Percentiles rank a stretch among this genome's conserved stretches.
These are phyloP conservation scores for Setomelanomma holmii DNA, from an alignment of 2,329 filamentous ascomycete genomes.

Conservation along the genomic window DNA sequence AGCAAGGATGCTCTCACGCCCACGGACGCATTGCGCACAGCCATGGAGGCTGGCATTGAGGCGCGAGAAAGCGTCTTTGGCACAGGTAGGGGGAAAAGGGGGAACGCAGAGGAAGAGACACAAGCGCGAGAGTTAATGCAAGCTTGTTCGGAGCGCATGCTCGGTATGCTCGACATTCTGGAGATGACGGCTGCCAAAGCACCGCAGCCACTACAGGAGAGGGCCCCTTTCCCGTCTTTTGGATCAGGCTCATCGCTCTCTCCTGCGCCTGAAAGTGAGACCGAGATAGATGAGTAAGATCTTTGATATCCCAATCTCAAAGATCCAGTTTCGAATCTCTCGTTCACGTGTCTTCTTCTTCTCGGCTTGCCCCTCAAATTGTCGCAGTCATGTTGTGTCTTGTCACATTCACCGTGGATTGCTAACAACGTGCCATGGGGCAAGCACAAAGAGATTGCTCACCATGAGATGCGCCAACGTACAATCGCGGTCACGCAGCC, in stretches of 20 bases:
- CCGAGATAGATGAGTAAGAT: constrained; percentile 12
- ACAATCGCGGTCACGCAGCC: background rate
- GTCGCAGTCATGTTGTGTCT: background rate
- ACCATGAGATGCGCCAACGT: background rate
- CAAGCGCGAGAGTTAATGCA: constrained; percentile 44
- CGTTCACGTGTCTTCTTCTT: too few relatives aligned
- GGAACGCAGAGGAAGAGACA: constrained; percentile 44
- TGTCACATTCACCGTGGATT: background rate
- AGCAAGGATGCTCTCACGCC: constrained; percentile 21
- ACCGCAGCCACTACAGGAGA: constrained; percentile 11
- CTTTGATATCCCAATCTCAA: too few relatives aligned
- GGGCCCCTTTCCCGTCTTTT: constrained; percentile 22
- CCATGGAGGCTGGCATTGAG: constrained; percentile 61
- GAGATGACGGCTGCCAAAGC: constrained; percentile 26
- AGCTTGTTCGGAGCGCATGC: constrained; percentile 43
- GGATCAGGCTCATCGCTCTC: constrained; percentile 31
- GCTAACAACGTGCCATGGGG: background rate
- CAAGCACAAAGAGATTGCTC: background rate
- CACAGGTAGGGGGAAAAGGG: constrained; percentile 55
- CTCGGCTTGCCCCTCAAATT: background rate
- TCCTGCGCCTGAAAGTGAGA: constrained; percentile 30
- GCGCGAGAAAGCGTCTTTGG: constrained; percentile 55
- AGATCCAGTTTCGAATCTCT: too few relatives aligned
- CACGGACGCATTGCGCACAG: constrained; percentile 47
- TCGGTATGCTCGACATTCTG: constrained; percentile 43